phyloP scores from a whole-genome alignment of 345 rosid species.

The Boechera divaricarpa region DNA sequence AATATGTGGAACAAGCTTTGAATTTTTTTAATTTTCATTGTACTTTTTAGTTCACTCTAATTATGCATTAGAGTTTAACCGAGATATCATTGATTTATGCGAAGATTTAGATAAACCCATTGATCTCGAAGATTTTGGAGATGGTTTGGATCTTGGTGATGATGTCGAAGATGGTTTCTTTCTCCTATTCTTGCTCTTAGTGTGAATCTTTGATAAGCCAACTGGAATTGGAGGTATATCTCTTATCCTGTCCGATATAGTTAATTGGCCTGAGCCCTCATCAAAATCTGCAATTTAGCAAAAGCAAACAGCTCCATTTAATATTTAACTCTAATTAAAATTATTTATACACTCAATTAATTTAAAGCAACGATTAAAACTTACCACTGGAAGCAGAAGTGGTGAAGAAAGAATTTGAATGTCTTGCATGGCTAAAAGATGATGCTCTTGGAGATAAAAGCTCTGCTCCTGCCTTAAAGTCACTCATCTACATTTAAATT shows the following conservation, averaged over 20 bases:
- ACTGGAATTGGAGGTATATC: constrained; percentile 39
- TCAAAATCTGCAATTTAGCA: constrained; percentile 34
- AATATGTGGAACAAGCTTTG: constrained; percentile 14
- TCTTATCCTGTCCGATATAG: constrained; percentile 30
- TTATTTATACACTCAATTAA: neutral
- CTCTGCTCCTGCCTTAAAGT: constrained; percentile 66
- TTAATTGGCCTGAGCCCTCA: constrained; percentile 34
- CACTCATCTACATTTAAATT: constrained; percentile 66
- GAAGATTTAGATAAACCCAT: constrained; percentile 31
- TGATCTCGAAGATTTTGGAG: constrained; percentile 42
- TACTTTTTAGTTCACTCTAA: neutral
- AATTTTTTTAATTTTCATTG: neutral
- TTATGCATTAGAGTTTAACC: constrained; percentile 41
- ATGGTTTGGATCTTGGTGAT: constrained; percentile 44
- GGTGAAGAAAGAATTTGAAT: constrained; percentile 54
- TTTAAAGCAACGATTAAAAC: neutral
- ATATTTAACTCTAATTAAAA: neutral
- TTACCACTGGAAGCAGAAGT: constrained; percentile 69
- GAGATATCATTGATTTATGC: constrained; percentile 31
- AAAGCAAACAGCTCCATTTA: neutral
- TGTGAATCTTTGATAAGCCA: constrained; percentile 30
- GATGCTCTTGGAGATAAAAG: constrained; percentile 57
- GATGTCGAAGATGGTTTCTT: constrained; percentile 40
- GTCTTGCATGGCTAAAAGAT: constrained; percentile 55
- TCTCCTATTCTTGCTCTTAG: constrained; percentile 39